A percentile compares a stretch with the other conserved stretches of the same genome.
Evolutionary conservation across 1,284 basidiomycete genomes (phyloP).

Genomic region (Cutaneotrichosporon cavernicola): DNA sequence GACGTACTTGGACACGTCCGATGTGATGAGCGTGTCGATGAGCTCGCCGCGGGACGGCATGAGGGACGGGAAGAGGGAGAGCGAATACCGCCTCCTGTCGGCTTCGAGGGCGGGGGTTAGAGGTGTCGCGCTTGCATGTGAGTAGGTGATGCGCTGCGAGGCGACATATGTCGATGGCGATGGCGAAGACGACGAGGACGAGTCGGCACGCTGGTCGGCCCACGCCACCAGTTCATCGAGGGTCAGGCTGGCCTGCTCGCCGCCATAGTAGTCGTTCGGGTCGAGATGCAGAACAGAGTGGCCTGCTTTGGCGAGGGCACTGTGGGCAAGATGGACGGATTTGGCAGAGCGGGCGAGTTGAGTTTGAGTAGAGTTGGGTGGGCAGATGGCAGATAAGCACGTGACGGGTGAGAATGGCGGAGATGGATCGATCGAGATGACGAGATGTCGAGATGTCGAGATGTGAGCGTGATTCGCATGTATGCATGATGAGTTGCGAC

Average conservation of each 20-base stretch:
- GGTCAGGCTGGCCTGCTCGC: slow-evolving; percentile 74
- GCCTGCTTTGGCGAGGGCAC: slow-evolving; percentile 82
- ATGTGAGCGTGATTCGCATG: neutral
- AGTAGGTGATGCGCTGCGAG: slow-evolving; percentile 20
- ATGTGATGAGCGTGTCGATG: slow-evolving; percentile 75
- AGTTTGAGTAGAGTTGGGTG: slow-evolving; percentile 4
- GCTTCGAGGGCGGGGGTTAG: slow-evolving; percentile 56
- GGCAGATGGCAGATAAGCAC: slow-evolving; percentile 1
- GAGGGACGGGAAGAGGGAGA: slow-evolving; percentile 79
- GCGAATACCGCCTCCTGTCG: slow-evolving; percentile 73
- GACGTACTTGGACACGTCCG: slow-evolving; percentile 86
- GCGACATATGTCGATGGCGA: neutral
- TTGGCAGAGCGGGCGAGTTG: neutral
- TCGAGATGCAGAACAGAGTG: slow-evolving; percentile 86
- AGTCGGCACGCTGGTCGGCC: slow-evolving; percentile 50
- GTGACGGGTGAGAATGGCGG: slow-evolving; percentile 34
- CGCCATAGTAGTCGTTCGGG: slow-evolving; percentile 79
- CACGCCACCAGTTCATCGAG: slow-evolving; percentile 75
- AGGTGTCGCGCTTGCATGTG: slow-evolving; percentile 44
- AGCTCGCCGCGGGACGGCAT: slow-evolving; percentile 77
- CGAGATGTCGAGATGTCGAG: neutral
- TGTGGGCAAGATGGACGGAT: slow-evolving; percentile 42
- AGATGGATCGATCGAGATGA: neutral
- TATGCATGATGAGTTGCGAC: slow-evolving; percentile 41
- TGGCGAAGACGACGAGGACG: neutral